These are phyloP conservation scores for Fusarium mexicanum DNA, from an alignment of 2,329 filamentous ascomycete species.

Conservation along the genomic window DNA sequence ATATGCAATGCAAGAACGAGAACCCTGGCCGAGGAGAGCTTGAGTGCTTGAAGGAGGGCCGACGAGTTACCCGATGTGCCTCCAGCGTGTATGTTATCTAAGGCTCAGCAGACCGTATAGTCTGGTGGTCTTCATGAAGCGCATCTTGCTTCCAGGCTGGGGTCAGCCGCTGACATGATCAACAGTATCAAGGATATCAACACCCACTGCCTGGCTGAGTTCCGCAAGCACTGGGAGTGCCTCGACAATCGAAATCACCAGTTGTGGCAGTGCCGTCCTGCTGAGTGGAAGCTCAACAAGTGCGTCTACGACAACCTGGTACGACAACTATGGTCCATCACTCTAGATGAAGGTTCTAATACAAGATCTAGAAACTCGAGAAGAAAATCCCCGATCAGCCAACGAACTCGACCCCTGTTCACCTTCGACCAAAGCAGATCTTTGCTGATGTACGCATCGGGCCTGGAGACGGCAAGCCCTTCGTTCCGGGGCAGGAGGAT, in stretches of 20 bases:
- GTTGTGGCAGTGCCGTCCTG: constrained; percentile 91
- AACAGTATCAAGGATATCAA: constrained; percentile 91
- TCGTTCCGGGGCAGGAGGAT: constrained; percentile 48
- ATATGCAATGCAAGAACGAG: constrained; percentile 99
- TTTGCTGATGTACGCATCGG: constrained; percentile 64
- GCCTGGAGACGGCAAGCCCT: constrained; percentile 56
- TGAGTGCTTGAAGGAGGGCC: constrained; percentile 94
- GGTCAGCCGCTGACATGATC: constrained; percentile 25
- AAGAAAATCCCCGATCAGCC: constrained; percentile 82
- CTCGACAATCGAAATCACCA: constrained; percentile 98
- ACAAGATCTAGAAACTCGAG: constrained; percentile 72
- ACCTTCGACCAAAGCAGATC: constrained; percentile 73
- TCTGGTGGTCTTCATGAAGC: neutral
- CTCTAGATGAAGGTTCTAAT: constrained; percentile 6
- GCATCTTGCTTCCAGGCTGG: neutral
- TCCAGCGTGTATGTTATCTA: constrained; percentile 83
- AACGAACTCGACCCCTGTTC: constrained; percentile 75
- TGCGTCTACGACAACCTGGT: constrained; percentile 98
- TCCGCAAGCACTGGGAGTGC: constrained; percentile 94
- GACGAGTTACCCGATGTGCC: constrained; percentile 95
- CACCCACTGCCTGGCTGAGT: constrained; percentile 90
- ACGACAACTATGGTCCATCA: constrained; percentile 47
- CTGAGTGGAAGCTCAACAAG: constrained; percentile 90
- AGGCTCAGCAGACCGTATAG: neutral
- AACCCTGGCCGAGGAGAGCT: constrained; percentile 89